Conservation (phyloP, 305 asterid genomes). For the Rubia occidens region DNA sequence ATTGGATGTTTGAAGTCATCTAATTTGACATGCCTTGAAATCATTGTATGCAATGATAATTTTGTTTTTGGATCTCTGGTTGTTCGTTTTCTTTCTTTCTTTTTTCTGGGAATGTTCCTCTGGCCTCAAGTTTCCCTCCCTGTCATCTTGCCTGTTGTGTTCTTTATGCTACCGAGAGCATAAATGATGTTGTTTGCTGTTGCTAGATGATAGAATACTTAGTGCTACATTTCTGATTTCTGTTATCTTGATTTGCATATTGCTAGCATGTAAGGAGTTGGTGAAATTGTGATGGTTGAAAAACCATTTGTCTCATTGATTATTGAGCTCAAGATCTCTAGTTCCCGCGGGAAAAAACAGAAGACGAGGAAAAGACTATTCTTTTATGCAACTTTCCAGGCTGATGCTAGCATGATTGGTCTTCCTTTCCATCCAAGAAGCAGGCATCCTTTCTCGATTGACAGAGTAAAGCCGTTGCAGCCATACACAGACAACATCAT, state of each 20-base stretch:
- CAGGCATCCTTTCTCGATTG: slow-evolving; percentile 48
- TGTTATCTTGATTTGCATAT: background rate
- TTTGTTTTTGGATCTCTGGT: background rate
- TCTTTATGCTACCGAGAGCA: background rate
- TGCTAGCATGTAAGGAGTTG: background rate
- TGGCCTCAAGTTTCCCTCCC: background rate
- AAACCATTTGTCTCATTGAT: background rate
- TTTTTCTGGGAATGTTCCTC: background rate
- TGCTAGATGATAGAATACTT: background rate
- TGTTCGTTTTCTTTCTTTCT: background rate
- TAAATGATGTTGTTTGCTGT: background rate
- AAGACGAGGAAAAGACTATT: background rate
- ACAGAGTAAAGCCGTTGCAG: slow-evolving; percentile 39
- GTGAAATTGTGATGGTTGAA: background rate
- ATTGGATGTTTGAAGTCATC: background rate
- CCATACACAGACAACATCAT: slow-evolving; percentile 33
- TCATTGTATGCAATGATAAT: background rate
- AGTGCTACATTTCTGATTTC: background rate
- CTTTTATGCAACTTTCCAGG: slow-evolving; percentile 30
- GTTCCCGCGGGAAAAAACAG: background rate
- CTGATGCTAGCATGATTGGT: slow-evolving; percentile 51
- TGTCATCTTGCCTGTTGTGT: background rate
- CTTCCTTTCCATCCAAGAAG: slow-evolving; percentile 68
- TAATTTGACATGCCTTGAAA: background rate
- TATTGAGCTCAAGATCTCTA: background rate